Conservation (phyloP, 1,139 yeast species). For the Lodderomyces jiufengensis region DNA sequence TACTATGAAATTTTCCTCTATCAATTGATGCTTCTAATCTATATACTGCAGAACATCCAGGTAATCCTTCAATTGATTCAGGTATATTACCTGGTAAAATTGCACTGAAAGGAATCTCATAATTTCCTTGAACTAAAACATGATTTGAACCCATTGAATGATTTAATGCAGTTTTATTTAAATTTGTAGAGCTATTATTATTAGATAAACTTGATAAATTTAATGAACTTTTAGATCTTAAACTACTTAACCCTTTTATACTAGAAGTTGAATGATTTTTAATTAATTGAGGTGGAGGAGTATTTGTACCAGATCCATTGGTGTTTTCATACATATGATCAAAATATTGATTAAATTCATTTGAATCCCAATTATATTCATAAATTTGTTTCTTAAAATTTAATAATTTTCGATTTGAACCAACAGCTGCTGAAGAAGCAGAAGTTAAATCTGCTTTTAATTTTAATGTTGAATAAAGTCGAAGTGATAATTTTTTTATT, state of each 20-base stretch:
- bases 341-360: conserved; percentile 43
- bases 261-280: conserved; percentile 33
- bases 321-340: conserved; percentile 28
- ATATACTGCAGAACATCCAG: conserved; percentile 79
- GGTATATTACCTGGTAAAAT: conserved; percentile 81
- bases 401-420: conserved; percentile 35
- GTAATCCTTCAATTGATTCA: conserved; percentile 88
- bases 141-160: conserved; percentile 16
- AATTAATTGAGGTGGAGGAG: conserved; percentile 19
- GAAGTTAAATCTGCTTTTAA: conserved; percentile 29
- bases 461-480: conserved; percentile 62
- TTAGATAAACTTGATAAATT: conserved; percentile 19
- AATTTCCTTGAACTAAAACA: conserved; percentile 67
- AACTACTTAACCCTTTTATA: conserved; percentile 19
- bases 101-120: conserved; percentile 86
- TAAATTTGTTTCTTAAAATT: conserved; percentile 64
- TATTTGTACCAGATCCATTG: conserved; percentile 4
- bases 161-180: not conserved
- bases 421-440: conserved; percentile 5
- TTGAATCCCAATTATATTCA: conserved; percentile 74
- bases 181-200: conserved; percentile 14
- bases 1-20: conserved; percentile 71
- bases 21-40: conserved; percentile 78
- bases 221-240: conserved; percentile 31
- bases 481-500: conserved; percentile 58